phyloP scores from a whole-genome alignment of 2,329 filamentous ascomycete species.

The Trichoderma sp. region DNA sequence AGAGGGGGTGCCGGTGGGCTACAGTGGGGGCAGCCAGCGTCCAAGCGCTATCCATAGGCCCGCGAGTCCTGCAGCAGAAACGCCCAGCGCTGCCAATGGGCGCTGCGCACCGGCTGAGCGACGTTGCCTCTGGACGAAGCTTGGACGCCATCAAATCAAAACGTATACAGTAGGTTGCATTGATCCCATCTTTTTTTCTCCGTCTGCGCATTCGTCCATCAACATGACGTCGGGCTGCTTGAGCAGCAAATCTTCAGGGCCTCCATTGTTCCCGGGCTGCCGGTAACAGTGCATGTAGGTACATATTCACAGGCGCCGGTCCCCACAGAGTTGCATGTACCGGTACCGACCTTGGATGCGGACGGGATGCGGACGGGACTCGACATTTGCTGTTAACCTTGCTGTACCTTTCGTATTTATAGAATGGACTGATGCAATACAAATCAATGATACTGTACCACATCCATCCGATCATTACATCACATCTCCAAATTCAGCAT shows the following conservation, averaged over 20 bases:
- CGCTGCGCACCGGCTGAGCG: not conserved
- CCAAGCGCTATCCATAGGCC: slow-evolving; percentile 7
- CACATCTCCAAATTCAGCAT: too few species aligned
- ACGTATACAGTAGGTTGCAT: too few species aligned
- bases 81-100: slow-evolving; percentile 4
- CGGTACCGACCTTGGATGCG: not conserved
- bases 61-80: slow-evolving; percentile 6
- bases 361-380: too few species aligned
- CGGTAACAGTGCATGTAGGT: not conserved
- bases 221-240: not conserved
- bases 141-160: too few species aligned
- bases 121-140: not conserved
- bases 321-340: not conserved
- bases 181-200: not conserved
- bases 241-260: not conserved
- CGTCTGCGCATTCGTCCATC: not conserved
- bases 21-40: slow-evolving; percentile 2
- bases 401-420: not conserved
- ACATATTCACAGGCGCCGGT: not conserved
- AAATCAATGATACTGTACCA: too few species aligned
- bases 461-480: too few species aligned
- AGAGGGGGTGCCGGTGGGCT: not conserved
- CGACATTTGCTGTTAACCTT: too few species aligned
- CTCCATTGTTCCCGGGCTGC: not conserved
- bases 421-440: too few species aligned